Conservation (phyloP, 495 filamentous ascomycete species). For the Glarea lozoyensis region DNA sequence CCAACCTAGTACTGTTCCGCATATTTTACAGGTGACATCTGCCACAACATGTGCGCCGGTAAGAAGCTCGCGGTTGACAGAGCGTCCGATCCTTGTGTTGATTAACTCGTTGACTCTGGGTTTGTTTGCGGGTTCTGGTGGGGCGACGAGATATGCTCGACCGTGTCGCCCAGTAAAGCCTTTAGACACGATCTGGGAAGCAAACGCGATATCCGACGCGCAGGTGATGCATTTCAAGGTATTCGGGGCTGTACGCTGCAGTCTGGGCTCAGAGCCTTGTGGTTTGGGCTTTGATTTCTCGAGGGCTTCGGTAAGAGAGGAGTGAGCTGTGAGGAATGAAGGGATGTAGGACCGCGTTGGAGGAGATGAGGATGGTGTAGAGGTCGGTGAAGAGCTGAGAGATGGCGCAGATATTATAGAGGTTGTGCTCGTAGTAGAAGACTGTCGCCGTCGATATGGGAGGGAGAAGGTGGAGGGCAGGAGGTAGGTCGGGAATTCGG, state of each 20-base stretch:
- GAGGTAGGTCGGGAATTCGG: slow-evolving; percentile 34
- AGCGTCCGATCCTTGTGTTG: slow-evolving; percentile 36
- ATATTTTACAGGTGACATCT: slow-evolving; percentile 47
- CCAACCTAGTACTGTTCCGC: slow-evolving; percentile 73
- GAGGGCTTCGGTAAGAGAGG: no score
- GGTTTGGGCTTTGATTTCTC: no score
- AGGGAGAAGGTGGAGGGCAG: slow-evolving; percentile 36
- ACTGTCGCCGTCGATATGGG: slow-evolving; percentile 31
- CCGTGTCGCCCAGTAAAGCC: slow-evolving; percentile 93
- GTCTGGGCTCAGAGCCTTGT: slow-evolving; percentile 3
- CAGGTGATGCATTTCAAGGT: slow-evolving; percentile 67
- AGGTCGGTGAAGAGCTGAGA: slow-evolving; percentile 25
- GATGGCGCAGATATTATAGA: slow-evolving; percentile 16
- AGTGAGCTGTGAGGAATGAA: neutral
- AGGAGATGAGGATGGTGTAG: slow-evolving; percentile 19
- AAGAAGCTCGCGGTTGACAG: slow-evolving; percentile 64
- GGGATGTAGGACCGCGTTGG: slow-evolving; percentile 7
- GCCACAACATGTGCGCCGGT: slow-evolving; percentile 65
- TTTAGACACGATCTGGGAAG: slow-evolving; percentile 76
- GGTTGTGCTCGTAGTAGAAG: slow-evolving; percentile 5
- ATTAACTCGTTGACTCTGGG: slow-evolving; percentile 20
- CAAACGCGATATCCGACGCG: slow-evolving; percentile 63
- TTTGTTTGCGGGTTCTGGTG: slow-evolving; percentile 22
- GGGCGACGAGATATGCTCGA: slow-evolving; percentile 77
- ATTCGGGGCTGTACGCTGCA: slow-evolving; percentile 13